These are phyloP conservation scores for Didymella pinodella DNA, from an alignment of 2,329 filamentous ascomycete genomes.

Conservation along the genomic window DNA sequence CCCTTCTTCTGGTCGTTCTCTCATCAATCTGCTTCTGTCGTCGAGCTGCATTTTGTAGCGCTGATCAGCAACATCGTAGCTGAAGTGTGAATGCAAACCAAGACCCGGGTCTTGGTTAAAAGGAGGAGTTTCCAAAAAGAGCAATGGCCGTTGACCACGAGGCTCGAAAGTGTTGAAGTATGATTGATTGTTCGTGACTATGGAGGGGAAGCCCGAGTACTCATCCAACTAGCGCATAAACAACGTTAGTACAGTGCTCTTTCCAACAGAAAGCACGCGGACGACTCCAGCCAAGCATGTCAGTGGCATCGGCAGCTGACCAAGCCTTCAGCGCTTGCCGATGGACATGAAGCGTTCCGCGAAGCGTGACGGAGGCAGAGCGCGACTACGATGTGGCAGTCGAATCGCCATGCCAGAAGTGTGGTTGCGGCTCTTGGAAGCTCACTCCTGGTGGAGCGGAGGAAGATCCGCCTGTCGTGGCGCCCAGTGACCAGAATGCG, in stretches of 20 bases:
- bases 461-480: conserved; percentile 8
- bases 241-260: no score
- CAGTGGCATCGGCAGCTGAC: not conserved
- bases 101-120: conserved; percentile 4
- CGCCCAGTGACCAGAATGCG: conserved; percentile 25
- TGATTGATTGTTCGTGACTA: no score
- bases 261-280: not conserved
- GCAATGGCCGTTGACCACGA: conserved; percentile 1
- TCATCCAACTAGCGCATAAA: no score
- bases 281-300: conserved; percentile 2
- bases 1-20: not conserved
- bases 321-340: not conserved
- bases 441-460: not conserved
- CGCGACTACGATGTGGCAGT: not conserved
- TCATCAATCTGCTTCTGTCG: not conserved
- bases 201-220: no score
- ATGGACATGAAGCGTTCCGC: not conserved
- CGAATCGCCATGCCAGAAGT: not conserved
- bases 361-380: not conserved
- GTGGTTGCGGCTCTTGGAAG: conserved; percentile 5
- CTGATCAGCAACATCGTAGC: not conserved
- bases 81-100: not conserved
- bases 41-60: not conserved
- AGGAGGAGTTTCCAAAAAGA: conserved; percentile 8
- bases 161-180: not conserved